These are phyloP conservation scores for Penicillium cataractarum DNA, from an alignment of 495 filamentous ascomycete genomes.

Conservation along the genomic window DNA sequence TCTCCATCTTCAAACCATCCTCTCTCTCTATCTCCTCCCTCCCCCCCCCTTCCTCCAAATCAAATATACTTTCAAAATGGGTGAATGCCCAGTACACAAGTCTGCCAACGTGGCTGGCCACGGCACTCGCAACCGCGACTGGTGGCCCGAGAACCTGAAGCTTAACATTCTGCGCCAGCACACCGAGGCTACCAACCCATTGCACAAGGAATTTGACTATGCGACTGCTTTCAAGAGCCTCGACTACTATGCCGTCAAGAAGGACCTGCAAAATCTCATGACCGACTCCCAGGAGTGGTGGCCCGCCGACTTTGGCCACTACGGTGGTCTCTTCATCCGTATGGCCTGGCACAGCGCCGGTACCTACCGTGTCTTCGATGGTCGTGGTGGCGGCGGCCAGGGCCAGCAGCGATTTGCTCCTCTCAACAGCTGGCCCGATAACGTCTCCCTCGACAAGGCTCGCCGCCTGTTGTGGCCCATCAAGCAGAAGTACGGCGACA, in stretches of 20 bases:
- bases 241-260: slow-evolving; percentile 72
- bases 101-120: slow-evolving; percentile 59
- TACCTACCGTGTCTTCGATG: slow-evolving; percentile 72
- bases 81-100: slow-evolving; percentile 55
- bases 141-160: slow-evolving; percentile 69
- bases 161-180: slow-evolving; percentile 75
- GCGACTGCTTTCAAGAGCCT: slow-evolving; percentile 67
- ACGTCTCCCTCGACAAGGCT: slow-evolving; percentile 75
- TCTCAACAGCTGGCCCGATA: slow-evolving; percentile 81
- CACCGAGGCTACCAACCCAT: slow-evolving; percentile 60
- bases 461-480: slow-evolving; percentile 77
- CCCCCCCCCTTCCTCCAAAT: not conserved
- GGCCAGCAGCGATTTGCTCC: slow-evolving; percentile 77
- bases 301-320: slow-evolving; percentile 78
- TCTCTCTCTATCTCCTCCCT: not conserved
- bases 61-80: slow-evolving; percentile 22
- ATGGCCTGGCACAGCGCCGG: slow-evolving; percentile 80
- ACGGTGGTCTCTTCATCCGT: slow-evolving; percentile 74
- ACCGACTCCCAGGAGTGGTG: slow-evolving; percentile 77
- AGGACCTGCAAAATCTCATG: slow-evolving; percentile 66
- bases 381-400: slow-evolving; percentile 70
- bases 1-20: not conserved
- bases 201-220: slow-evolving; percentile 66
- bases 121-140: slow-evolving; percentile 65
- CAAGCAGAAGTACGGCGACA: slow-evolving; percentile 80